phyloP scores from a whole-genome alignment of 192 early-diverging fungal genomes.

The Entomortierella chlamydospora region DNA sequence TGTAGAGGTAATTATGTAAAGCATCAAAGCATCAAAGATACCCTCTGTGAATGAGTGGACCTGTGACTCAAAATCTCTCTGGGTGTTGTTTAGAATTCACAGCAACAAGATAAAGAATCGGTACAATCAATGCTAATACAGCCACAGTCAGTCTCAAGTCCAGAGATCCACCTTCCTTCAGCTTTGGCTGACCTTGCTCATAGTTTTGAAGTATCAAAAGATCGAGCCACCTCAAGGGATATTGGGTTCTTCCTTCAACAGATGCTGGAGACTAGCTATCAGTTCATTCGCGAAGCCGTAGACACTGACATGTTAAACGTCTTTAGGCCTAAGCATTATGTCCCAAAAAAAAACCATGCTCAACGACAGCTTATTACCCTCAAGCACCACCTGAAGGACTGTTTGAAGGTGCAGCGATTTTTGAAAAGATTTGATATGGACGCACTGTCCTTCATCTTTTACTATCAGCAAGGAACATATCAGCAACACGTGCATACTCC shows the following conservation, averaged over 20 bases:
- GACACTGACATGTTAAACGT: conserved; percentile 59
- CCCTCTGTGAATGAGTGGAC: neutral
- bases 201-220: conserved; percentile 66
- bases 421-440: conserved; percentile 94
- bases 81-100: neutral
- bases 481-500: conserved; percentile 79
- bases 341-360: conserved; percentile 77
- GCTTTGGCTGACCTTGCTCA: conserved; percentile 66
- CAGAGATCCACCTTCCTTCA: conserved; percentile 63
- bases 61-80: neutral
- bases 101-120: neutral
- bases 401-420: conserved; percentile 86
- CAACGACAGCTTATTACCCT: conserved; percentile 93
- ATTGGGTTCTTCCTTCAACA: conserved; percentile 63
- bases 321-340: conserved; percentile 75
- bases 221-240: conserved; percentile 57
- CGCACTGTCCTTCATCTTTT: conserved; percentile 98
- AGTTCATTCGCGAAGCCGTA: conserved; percentile 81
- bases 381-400: conserved; percentile 79
- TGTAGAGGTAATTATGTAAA: neutral
- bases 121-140: conserved; percentile 21
- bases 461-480: conserved; percentile 96
- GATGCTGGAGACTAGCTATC: conserved; percentile 89
- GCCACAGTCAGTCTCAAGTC: conserved; percentile 2
- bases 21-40: too few species aligned